Evolutionary conservation across 208 protist genomes (phyloP).

Genomic region (Leishmania martiniquensis): DNA sequence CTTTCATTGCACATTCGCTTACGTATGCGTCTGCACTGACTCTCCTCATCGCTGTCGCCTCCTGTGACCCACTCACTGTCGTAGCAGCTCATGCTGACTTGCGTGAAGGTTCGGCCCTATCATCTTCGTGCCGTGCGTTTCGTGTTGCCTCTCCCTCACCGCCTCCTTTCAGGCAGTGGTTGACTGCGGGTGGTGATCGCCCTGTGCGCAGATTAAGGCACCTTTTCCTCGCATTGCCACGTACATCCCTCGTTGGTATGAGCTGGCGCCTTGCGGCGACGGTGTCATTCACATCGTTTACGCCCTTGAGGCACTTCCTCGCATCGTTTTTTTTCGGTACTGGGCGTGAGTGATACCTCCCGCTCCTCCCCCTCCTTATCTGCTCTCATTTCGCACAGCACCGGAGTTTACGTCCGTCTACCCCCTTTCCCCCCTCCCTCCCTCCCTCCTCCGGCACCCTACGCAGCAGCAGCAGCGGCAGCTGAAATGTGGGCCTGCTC

Average conservation of each 20-base stretch:
- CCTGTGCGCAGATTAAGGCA: too few relatives aligned
- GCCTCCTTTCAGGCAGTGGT: too few relatives aligned
- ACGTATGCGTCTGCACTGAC: background rate
- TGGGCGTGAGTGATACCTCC: background rate
- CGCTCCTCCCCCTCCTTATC: background rate
- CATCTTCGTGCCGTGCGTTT: background rate
- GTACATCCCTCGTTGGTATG: too few relatives aligned
- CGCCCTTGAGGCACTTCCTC: background rate
- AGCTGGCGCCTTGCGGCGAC: too few relatives aligned
- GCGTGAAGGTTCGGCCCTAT: background rate
- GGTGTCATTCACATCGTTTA: too few relatives aligned
- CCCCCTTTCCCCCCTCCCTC: background rate
- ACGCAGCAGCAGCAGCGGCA: background rate
- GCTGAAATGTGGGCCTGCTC: constrained; percentile 20
- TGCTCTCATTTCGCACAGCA: background rate
- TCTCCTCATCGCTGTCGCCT: background rate
- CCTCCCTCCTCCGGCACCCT: background rate
- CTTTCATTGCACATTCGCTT: too few relatives aligned
- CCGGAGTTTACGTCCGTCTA: background rate
- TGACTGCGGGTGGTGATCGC: too few relatives aligned
- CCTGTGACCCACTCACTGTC: background rate
- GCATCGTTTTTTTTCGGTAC: background rate
- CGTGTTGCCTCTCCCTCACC: too few relatives aligned
- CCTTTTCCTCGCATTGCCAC: too few relatives aligned
- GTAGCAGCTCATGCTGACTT: background rate